These are phyloP conservation scores for Yamadazyma jaroonii DNA, from an alignment of 1,139 yeast genomes.

Conservation along the genomic window DNA sequence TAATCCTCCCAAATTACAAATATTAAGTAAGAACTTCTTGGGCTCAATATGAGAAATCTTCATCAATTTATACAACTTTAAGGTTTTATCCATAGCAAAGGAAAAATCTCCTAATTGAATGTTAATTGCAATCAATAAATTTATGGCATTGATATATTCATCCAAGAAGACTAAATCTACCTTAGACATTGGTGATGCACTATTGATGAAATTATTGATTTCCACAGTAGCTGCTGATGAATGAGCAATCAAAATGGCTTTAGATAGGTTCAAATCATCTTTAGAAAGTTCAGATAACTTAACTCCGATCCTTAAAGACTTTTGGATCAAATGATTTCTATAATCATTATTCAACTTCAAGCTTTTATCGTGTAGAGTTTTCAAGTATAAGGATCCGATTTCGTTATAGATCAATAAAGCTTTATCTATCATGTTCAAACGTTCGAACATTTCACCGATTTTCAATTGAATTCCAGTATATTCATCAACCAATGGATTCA, in stretches of 20 bases:
- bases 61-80: slow-evolving; percentile 74
- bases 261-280: slow-evolving; percentile 49
- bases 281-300: slow-evolving; percentile 61
- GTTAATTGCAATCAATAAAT: slow-evolving; percentile 64
- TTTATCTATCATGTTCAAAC: slow-evolving; percentile 55
- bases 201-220: slow-evolving; percentile 20
- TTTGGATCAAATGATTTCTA: slow-evolving; percentile 51
- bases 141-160: slow-evolving; percentile 73
- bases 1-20: slow-evolving; percentile 71
- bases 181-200: background rate
- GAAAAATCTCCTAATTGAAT: slow-evolving; percentile 64
- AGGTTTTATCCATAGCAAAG: slow-evolving; percentile 60
- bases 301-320: slow-evolving; percentile 67
- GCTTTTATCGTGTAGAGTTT: slow-evolving; percentile 42
- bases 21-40: slow-evolving; percentile 61
- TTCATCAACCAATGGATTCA: slow-evolving; percentile 48
- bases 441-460: slow-evolving; percentile 82
- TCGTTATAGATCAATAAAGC: slow-evolving; percentile 69
- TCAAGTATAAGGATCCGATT: slow-evolving; percentile 59
- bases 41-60: slow-evolving; percentile 66
- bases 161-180: slow-evolving; percentile 55
- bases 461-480: slow-evolving; percentile 82
- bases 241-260: slow-evolving; percentile 62
- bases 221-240: slow-evolving; percentile 61
- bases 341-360: slow-evolving; percentile 17